Evolutionary conservation across 257 asterid species (phyloP).

Genomic region (Haberlea rhodopensis): DNA sequence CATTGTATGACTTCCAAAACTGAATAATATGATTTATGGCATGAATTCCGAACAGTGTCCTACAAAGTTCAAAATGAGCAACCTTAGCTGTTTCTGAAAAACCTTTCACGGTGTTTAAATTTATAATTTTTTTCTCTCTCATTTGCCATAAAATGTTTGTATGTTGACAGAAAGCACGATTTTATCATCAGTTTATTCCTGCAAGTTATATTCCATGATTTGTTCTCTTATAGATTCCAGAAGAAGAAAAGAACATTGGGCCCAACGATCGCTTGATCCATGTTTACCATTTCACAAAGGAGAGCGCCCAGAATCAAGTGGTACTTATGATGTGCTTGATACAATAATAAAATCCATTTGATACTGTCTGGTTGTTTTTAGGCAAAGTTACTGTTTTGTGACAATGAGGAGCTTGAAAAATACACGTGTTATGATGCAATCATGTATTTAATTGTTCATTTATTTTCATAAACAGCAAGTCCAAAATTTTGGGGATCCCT

Average conservation of each 20-base stretch:
- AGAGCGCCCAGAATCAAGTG: constrained; percentile 80
- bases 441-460: background rate
- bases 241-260: constrained; percentile 83
- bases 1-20: background rate
- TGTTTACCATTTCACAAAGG: constrained; percentile 85
- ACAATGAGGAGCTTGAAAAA: background rate
- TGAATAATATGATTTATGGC: constrained; percentile 11
- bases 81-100: background rate
- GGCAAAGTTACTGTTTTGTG: background rate
- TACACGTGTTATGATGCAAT: background rate
- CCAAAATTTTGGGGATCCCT: constrained; percentile 62
- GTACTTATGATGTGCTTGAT: constrained; percentile 36
- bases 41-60: constrained; percentile 5
- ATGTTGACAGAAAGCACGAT: constrained; percentile 6
- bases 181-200: constrained; percentile 14
- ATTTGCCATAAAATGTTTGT: constrained; percentile 1
- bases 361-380: background rate
- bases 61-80: background rate
- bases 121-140: background rate
- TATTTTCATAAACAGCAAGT: constrained; percentile 38
- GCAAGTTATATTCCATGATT: constrained; percentile 14
- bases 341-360: background rate
- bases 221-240: constrained; percentile 58
- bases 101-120: background rate
- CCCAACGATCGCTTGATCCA: constrained; percentile 74